Conservation (phyloP, 805 yeast species). For the Teunomyces aglyptinius region DNA sequence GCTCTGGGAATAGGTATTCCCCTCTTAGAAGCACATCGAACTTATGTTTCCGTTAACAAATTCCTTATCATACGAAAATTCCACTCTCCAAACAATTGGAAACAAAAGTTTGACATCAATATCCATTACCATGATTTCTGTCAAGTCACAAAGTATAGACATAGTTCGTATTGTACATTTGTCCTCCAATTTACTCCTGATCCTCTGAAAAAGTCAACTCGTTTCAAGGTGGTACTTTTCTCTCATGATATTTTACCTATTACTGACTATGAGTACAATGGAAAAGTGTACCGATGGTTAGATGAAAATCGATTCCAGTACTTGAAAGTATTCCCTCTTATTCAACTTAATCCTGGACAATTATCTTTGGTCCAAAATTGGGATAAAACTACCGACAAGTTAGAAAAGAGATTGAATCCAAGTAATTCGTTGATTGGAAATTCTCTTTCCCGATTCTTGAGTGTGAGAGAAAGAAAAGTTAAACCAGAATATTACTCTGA, state of each 20-base stretch:
- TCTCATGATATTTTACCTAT: slow-evolving; percentile 9
- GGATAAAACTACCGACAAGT: slow-evolving; percentile 4
- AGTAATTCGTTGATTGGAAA: not conserved
- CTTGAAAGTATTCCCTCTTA: not conserved
- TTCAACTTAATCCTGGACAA: not conserved
- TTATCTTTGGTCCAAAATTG: slow-evolving; percentile 8
- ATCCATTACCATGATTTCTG: not conserved
- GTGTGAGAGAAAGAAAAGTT: not conserved
- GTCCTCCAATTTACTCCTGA: slow-evolving; percentile 1
- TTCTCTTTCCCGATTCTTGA: not conserved
- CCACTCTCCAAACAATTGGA: too few relatives aligned
- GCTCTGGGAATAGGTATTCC: slow-evolving; percentile 1
- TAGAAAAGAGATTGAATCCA: slow-evolving; percentile 1
- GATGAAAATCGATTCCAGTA: slow-evolving; percentile 1
- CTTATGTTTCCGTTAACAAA: not conserved
- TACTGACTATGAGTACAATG: slow-evolving; percentile 8
- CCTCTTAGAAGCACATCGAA: not conserved
- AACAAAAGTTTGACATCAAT: not conserved
- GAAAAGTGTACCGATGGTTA: slow-evolving; percentile 9
- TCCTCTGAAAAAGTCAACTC: not conserved
- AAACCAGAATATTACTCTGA: slow-evolving; percentile 1
- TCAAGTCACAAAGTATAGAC: not conserved
- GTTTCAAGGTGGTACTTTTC: slow-evolving; percentile 4
- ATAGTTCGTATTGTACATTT: not conserved
- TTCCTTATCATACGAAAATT: not conserved